These are phyloP conservation scores for Pythium vanterpoolii DNA, from an alignment of 352 stramenopile species.

Conservation along the genomic window DNA sequence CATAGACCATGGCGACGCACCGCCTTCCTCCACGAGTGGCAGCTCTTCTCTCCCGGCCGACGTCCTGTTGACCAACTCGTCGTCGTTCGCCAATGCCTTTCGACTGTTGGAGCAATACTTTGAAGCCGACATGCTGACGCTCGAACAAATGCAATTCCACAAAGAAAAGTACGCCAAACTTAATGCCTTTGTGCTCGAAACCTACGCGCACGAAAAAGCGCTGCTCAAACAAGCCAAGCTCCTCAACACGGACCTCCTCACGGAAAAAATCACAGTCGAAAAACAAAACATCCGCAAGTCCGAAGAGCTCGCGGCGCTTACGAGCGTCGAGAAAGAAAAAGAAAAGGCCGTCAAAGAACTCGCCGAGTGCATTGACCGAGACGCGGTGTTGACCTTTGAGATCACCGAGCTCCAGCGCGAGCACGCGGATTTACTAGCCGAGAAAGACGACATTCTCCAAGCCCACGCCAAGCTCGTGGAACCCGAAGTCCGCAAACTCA, in stretches of 20 bases:
- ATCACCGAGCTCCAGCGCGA: conserved; percentile 85
- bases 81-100: conserved; percentile 63
- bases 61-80: conserved; percentile 40
- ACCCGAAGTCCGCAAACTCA: conserved; percentile 76
- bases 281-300: conserved; percentile 85
- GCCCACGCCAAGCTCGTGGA: conserved; percentile 84
- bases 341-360: conserved; percentile 76
- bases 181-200: conserved; percentile 65
- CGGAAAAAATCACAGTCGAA: conserved; percentile 83
- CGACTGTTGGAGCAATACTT: conserved; percentile 83
- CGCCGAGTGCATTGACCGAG: conserved; percentile 69
- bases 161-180: conserved; percentile 79
- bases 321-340: conserved; percentile 76
- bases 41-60: conserved; percentile 19
- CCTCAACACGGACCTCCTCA: conserved; percentile 81
- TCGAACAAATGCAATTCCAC: conserved; percentile 75
- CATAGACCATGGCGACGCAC: conserved; percentile 13
- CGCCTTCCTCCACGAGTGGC: background rate
- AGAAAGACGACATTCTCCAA: conserved; percentile 72
- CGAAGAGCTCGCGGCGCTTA: conserved; percentile 70
- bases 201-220: conserved; percentile 80
- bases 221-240: conserved; percentile 78
- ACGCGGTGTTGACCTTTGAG: conserved; percentile 85
- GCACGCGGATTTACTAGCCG: conserved; percentile 58
- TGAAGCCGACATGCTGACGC: conserved; percentile 77